These are phyloP conservation scores for Marsdenia floribunda DNA, from an alignment of 257 asterid species.

Conservation along the genomic window DNA sequence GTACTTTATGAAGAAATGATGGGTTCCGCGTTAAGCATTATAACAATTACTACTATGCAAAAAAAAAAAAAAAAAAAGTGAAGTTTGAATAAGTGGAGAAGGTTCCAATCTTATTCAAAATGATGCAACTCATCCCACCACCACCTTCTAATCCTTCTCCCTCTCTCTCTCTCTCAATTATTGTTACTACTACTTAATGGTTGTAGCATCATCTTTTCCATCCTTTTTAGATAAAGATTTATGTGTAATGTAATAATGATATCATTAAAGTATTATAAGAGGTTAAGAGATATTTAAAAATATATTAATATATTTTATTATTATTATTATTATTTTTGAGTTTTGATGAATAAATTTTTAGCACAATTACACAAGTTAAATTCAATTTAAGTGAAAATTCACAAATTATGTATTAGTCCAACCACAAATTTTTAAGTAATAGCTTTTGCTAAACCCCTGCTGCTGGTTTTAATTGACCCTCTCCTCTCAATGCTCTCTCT, in stretches of 20 bases:
- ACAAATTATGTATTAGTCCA: too few relatives aligned
- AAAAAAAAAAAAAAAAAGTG: too few relatives aligned
- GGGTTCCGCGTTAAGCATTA: background rate
- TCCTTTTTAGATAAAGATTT: too few relatives aligned
- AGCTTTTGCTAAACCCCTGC: conserved; percentile 8
- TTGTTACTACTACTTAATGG: background rate
- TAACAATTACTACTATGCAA: background rate
- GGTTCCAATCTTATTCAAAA: background rate
- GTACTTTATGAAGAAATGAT: background rate
- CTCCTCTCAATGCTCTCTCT: background rate
- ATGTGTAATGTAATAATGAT: too few relatives aligned
- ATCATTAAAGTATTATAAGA: too few relatives aligned
- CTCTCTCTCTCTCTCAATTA: background rate
- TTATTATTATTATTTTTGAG: too few relatives aligned
- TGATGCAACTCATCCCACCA: background rate
- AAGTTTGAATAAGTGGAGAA: conserved; percentile 4
- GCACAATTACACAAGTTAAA: too few relatives aligned
- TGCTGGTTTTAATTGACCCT: background rate
- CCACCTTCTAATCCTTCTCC: background rate
- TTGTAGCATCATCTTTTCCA: too few relatives aligned
- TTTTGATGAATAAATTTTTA: too few relatives aligned
- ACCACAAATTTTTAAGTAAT: background rate
- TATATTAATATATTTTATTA: too few relatives aligned
- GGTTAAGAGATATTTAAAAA: too few relatives aligned
- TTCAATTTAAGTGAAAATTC: too few relatives aligned